Evolutionary conservation across 768 basidiomycete species (phyloP), one percentile per base, ranked within the genome.

Genomic region (Phaeotremella fagi): DNA sequence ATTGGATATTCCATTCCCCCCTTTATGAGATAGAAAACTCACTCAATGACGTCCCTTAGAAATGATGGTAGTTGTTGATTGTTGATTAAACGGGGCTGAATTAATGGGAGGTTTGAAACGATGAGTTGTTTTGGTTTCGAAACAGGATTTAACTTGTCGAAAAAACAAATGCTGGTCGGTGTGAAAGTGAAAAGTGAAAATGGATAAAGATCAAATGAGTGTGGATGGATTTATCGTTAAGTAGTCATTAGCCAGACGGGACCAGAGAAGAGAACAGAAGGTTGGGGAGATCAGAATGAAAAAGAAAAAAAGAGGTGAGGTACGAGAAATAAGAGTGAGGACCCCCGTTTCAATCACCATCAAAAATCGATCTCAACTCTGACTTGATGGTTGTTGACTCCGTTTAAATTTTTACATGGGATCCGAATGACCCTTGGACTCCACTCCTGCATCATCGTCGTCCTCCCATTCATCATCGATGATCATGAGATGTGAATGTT

Each of bases 341-440:
- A 41, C 38, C 38, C 38, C 38, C 7, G 38, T 41, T 41, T 41
- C 38, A 41, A 35, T n/a, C n/a, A n/a, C 33, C 33, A 35, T n/a
- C 9, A n/a, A n/a, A 9, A 35, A n/a, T 35, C 11, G 33, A 35
- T 35, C 33, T n/a, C n/a, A n/a, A n/a, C n/a, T n/a, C n/a, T n/a
- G n/a, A n/a, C n/a, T n/a, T n/a, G n/a, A n/a, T n/a, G n/a, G n/a
- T n/a, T n/a, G n/a, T n/a, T n/a, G n/a, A n/a, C n/a, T n/a, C n/a
- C n/a, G n/a, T n/a, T n/a, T n/a, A n/a, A n/a, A n/a, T n/a, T n/a
- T n/a, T n/a, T n/a, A n/a, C n/a, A n/a, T n/a, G n/a, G n/a, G n/a
- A n/a, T n/a, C n/a, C n/a, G n/a, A n/a, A n/a, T n/a, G n/a, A n/a
- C n/a, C n/a, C n/a, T n/a, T n/a, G n/a, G n/a, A n/a, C n/a, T n/a